These are phyloP conservation scores for Plectosphaerella cucumerina DNA, from an alignment of 2,329 filamentous ascomycete species.

Conservation along the genomic window DNA sequence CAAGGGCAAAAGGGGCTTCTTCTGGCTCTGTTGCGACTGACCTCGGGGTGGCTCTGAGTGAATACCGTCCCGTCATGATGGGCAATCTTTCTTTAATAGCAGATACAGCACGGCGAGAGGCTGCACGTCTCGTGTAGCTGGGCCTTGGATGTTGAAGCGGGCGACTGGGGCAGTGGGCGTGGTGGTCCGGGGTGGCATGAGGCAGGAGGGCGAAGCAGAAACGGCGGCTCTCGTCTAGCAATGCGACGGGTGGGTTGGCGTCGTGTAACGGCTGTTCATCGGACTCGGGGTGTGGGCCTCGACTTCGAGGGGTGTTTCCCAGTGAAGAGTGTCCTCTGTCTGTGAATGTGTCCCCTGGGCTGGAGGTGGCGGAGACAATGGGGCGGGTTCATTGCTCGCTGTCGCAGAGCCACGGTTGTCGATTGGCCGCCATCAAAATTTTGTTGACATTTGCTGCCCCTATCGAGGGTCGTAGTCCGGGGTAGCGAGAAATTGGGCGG, in stretches of 20 bases:
- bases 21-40: constrained; percentile 13
- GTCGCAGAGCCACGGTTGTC: neutral
- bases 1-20: neutral
- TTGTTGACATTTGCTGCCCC: neutral
- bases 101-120: neutral
- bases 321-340: neutral
- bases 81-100: neutral
- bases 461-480: neutral
- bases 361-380: neutral
- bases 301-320: neutral
- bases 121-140: constrained; percentile 13
- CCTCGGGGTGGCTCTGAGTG: constrained; percentile 32
- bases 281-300: neutral
- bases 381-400: neutral
- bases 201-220: neutral
- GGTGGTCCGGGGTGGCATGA: neutral
- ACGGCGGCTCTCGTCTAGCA: neutral
- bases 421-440: neutral
- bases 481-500: neutral
- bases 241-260: neutral
- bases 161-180: neutral
- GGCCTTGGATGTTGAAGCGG: neutral
- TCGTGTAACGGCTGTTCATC: neutral
- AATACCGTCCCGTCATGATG: constrained; percentile 33
- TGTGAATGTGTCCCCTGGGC: neutral